Conservation (phyloP, 1,139 yeast species). For the Petasospora rhodanensis region DNA sequence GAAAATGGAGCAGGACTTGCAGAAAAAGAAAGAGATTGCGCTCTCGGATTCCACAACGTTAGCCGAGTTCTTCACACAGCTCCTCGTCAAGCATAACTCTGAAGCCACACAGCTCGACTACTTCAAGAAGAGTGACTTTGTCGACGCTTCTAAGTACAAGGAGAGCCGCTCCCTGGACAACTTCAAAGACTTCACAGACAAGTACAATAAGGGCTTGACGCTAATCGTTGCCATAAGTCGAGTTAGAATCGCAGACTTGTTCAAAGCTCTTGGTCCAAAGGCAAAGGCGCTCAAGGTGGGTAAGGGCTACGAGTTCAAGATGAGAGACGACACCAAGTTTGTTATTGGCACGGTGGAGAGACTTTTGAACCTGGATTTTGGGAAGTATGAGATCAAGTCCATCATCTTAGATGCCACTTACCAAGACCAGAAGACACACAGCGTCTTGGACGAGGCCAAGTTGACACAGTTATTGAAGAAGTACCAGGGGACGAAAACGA, state of each 20-base stretch:
- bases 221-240: conserved; percentile 21
- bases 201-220: conserved; percentile 26
- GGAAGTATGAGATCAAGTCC: conserved; percentile 20
- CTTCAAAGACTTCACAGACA: conserved; percentile 25
- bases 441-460: conserved; percentile 24
- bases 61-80: conserved; percentile 21
- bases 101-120: conserved; percentile 26
- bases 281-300: conserved; percentile 25
- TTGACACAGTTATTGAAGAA: conserved; percentile 20
- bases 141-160: conserved; percentile 26
- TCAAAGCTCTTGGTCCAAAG: conserved; percentile 24
- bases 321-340: conserved; percentile 24
- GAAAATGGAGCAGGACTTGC: conserved; percentile 22
- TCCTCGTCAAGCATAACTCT: conserved; percentile 18
- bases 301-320: conserved; percentile 23
- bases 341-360: conserved; percentile 26
- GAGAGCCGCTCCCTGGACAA: conserved; percentile 20
- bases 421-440: conserved; percentile 24
- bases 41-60: conserved; percentile 18
- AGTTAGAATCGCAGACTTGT: conserved; percentile 25
- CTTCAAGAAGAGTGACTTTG: conserved; percentile 26
- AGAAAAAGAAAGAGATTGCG: conserved; percentile 18
- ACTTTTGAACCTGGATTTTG: conserved; percentile 17
- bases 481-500: conserved; percentile 24
- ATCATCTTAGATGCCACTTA: conserved; percentile 24